Percentiles rank a stretch among this genome's conserved stretches.
phyloP scores from a whole-genome alignment of 176 grass and related monocot genomes.

The Carex myosuroides region DNA sequence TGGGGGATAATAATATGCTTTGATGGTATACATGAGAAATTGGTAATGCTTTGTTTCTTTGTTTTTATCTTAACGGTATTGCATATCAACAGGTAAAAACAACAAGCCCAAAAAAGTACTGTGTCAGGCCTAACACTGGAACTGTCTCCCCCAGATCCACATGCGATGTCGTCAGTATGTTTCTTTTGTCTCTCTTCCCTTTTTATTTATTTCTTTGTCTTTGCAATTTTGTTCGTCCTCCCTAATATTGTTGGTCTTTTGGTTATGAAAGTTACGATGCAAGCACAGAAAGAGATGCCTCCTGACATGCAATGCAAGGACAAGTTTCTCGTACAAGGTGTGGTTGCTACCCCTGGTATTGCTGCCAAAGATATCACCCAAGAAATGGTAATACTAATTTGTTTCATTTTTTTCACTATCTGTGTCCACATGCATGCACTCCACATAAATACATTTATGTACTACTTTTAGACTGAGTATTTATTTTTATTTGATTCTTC shows the following conservation, averaged over 20 bases:
- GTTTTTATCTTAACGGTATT: neutral
- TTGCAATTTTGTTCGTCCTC: neutral
- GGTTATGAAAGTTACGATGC: constrained; percentile 29
- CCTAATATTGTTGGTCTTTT: constrained; percentile 1
- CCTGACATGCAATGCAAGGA: constrained; percentile 40
- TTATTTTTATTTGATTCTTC: constrained; percentile 1
- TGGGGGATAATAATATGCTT: neutral
- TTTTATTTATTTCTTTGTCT: constrained; percentile 1
- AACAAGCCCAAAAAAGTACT: constrained; percentile 37
- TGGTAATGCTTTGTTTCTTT: neutral
- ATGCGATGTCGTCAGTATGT: constrained; percentile 28
- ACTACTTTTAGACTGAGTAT: neutral
- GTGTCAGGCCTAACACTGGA: constrained; percentile 33
- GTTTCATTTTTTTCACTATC: neutral
- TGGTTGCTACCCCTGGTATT: neutral
- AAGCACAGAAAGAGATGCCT: constrained; percentile 29
- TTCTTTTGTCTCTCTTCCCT: neutral
- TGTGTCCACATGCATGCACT: neutral
- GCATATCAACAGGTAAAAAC: constrained; percentile 26
- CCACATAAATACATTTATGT: neutral
- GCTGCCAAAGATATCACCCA: constrained; percentile 18
- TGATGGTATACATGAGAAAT: neutral
- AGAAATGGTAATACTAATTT: constrained; percentile 27
- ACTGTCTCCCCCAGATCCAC: constrained; percentile 29
- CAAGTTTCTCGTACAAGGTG: constrained; percentile 35